Evolutionary conservation across 1,139 yeast species (phyloP).

Genomic region (Candida freyschussii): DNA sequence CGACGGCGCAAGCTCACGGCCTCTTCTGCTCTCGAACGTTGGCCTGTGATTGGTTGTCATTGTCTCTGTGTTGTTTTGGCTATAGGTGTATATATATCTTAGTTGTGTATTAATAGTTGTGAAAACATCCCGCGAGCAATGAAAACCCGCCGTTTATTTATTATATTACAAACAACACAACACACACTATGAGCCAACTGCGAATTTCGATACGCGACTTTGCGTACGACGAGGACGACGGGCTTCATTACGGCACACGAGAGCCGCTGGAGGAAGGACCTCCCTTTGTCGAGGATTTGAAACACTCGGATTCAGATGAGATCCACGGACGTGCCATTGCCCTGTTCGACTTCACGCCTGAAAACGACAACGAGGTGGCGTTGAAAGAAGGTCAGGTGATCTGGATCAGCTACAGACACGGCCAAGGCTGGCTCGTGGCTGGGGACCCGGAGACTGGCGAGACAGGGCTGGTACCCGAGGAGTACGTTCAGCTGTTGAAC

Average conservation of each 20-base stretch:
- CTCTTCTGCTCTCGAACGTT: conserved; percentile 81
- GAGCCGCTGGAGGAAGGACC: conserved; percentile 14
- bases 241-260: conserved; percentile 49
- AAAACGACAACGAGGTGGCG: conserved; percentile 86
- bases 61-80: background rate
- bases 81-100: background rate
- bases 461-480: conserved; percentile 94
- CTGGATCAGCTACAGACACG: conserved; percentile 86
- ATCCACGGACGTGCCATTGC: conserved; percentile 71
- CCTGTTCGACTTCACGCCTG: conserved; percentile 83
- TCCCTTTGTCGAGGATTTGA: conserved; percentile 10
- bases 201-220: conserved; percentile 62
- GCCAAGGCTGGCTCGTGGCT: conserved; percentile 98
- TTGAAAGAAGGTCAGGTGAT: conserved; percentile 77
- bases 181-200: conserved; percentile 1
- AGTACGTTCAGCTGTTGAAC: conserved; percentile 61
- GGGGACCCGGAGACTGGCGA: conserved; percentile 73
- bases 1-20: conserved; percentile 44
- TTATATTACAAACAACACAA: background rate
- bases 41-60: conserved; percentile 94
- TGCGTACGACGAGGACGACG: conserved; percentile 66
- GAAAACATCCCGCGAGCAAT: too few species aligned
- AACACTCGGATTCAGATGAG: conserved; percentile 25
- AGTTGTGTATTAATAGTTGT: too few species aligned
- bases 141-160: too few species aligned